Conservation (phyloP, 106 monocot genomes). For the Dendrobium huoshanense region DNA sequence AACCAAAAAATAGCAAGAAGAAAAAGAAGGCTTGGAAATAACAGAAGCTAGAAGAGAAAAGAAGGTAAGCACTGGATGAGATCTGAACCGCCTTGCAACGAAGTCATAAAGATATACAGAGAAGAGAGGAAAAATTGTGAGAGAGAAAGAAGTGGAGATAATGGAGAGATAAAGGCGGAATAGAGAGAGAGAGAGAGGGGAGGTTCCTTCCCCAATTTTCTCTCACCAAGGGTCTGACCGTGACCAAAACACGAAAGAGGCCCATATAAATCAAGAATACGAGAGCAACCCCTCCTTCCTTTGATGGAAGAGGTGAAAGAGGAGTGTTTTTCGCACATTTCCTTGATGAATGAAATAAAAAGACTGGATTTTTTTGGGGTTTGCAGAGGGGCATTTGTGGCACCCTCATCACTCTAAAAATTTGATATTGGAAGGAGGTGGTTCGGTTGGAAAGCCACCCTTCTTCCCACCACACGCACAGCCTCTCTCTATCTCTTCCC, state of each 20-base stretch:
- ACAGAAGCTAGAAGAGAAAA: neutral
- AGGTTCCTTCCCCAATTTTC: slow-evolving; percentile 27
- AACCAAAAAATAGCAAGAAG: neutral
- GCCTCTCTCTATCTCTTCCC: neutral
- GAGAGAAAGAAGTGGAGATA: slow-evolving; percentile 10
- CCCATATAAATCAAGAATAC: slow-evolving; percentile 16
- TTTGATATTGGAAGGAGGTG: neutral
- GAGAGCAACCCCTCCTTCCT: slow-evolving; percentile 3
- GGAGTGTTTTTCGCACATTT: neutral
- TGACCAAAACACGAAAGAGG: slow-evolving; percentile 18
- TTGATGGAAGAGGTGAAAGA: neutral
- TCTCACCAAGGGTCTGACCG: slow-evolving; percentile 20
- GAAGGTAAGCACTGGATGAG: neutral
- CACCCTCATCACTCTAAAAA: neutral
- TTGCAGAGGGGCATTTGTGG: slow-evolving; percentile 24
- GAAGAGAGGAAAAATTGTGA: neutral
- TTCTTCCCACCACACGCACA: neutral
- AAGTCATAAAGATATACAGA: slow-evolving; percentile 18
- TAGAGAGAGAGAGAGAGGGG: slow-evolving; percentile 17
- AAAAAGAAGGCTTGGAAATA: neutral
- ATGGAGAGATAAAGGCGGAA: slow-evolving; percentile 23
- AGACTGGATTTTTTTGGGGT: neutral
- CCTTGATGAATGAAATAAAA: slow-evolving; percentile 15
- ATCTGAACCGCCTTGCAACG: neutral
- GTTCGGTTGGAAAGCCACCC: neutral